Base-by-base conservation (phyloP, 108 stramenopile genomes). In the Licmophora abbreviata region DNA sequence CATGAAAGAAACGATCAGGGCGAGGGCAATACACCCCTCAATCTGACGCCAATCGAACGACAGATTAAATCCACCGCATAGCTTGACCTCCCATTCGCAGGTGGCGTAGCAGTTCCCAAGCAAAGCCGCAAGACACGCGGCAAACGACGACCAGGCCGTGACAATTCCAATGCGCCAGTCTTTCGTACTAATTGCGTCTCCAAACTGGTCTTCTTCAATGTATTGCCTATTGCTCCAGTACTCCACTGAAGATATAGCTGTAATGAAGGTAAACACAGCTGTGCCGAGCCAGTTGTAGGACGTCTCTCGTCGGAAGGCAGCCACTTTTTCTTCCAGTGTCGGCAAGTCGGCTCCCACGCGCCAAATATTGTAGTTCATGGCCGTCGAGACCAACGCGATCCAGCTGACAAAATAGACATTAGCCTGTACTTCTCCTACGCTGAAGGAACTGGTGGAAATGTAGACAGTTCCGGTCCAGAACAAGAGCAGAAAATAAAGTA, bases 321-420 rank as follows among this genome's bases (percentile, higher is more conserved):
- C 11, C 2, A 32, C 14, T 3, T 8, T 4, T 2, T 17, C 5
- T 7, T 68, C 67, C 9, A 76, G 11, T 0, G 59, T 53, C 12
- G 38, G 12, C 0, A 56, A 38, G 9, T 56, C 63, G 21, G 76
- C 61, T n/a, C 66, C 60, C 44, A 44, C 47, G 46, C 70, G 29
- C 77, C 77, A 79, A 28, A 73, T 48, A 26, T 61, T 69, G 30
- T 48, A 64, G 46, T 65, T 73, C 22, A 66, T 42, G 15, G 42
- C 38, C 2, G 60, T 49, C 0, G 69, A 42, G 0, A 53, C 49
- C 56, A 74, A 64, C 8, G 58, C 61, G 28, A 80, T 78, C 85
- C 85, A 87, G 15, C 66, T 63, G 4, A 81, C 80, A 49, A 87
- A 78, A 44, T 61, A 87, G 11, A 81, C 70, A 65, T 87, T 87